Evolutionary conservation across 2,329 filamentous ascomycete genomes (phyloP), one percentile per base, ranked within the genome.

Genomic region (Fusarium sp.): DNA sequence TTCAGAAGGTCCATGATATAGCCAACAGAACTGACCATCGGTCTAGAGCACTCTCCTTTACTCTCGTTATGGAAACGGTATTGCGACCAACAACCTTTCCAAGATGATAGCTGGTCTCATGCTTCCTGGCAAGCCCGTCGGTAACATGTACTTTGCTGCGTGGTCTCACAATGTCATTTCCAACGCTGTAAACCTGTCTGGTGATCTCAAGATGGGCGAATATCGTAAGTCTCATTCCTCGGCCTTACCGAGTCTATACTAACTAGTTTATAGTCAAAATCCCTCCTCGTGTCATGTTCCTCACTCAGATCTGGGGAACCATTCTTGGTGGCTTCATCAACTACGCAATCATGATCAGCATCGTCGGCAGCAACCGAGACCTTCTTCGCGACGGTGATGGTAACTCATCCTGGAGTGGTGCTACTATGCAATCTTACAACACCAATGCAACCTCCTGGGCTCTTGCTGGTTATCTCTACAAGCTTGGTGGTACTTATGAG

Each of bases 131-230:
- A 84, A 85, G 3, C 87, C 87, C 1, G 73, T 89, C 9, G 87
- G 86, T 6, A 89, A 89, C 78, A 87, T 89, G 85, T 89, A 89
- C 77, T 89, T 89, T 75, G 86, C 88, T 13, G 85, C 85, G 17
- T 90, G 87, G 87, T 90, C 87, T 3, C 88, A 90, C 79, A 88
- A 86, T 42, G 86, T 90, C 55, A 89, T 90, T 55, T 18, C 63
- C 6, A 87, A 87, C 56, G 80, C 83, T 0, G 85, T 90, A 49
- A 86, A 81, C 61, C 80, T 90, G 12, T 86, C 82, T 42, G 86
- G 84, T 52, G 87, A 89, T 69, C 77, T 90, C 31, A 90, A 90
- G 80, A 84, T 90, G 83, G 89, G 88, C 26, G 87, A 90, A 81
- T 90, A 90, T 57, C 84, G 86, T 87, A 80, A 58, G 85, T 81